phyloP scores from a whole-genome alignment of 2,329 filamentous ascomycete species.

The Nothophoma quercina region DNA sequence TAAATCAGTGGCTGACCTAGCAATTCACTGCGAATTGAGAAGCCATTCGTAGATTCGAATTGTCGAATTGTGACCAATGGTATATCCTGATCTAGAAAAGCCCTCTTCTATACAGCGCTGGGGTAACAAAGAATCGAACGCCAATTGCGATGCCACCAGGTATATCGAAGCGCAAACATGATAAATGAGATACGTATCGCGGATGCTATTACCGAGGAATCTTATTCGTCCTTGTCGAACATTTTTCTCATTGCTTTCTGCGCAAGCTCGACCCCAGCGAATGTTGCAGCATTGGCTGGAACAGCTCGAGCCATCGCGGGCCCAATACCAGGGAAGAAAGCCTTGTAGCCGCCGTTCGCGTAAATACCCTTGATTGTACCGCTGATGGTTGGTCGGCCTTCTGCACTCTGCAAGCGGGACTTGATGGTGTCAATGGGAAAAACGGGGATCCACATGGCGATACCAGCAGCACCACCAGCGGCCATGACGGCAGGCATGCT shows the following conservation, averaged over 20 bases:
- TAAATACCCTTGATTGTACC: constrained; percentile 86
- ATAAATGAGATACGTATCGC: constrained; percentile 14
- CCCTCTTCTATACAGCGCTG: constrained; percentile 17
- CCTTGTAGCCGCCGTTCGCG: constrained; percentile 79
- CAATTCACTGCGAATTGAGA: not conserved
- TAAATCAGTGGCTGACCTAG: constrained; percentile 3
- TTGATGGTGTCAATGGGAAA: constrained; percentile 99
- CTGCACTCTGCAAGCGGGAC: constrained; percentile 88
- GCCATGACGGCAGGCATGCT: constrained; percentile 83
- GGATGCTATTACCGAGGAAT: not conserved
- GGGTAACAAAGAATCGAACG: constrained; percentile 24
- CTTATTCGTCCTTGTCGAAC: constrained; percentile 60
- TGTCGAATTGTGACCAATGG: constrained; percentile 15
- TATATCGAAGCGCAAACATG: constrained; percentile 17
- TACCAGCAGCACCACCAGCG: constrained; percentile 87
- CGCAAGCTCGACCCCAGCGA: constrained; percentile 83
- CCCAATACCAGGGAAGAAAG: constrained; percentile 97
- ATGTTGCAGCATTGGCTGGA: constrained; percentile 95
- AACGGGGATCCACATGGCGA: constrained; percentile 99
- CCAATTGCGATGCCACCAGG: constrained; percentile 34
- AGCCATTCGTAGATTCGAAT: not conserved
- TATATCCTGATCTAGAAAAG: constrained; percentile 23
- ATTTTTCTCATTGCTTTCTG: constrained; percentile 82
- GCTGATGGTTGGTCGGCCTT: constrained; percentile 81
- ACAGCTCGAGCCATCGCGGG: constrained; percentile 92